These are phyloP conservation scores for Candida pseudoviswanathii DNA, from an alignment of 1,139 yeast species.

Conservation along the genomic window DNA sequence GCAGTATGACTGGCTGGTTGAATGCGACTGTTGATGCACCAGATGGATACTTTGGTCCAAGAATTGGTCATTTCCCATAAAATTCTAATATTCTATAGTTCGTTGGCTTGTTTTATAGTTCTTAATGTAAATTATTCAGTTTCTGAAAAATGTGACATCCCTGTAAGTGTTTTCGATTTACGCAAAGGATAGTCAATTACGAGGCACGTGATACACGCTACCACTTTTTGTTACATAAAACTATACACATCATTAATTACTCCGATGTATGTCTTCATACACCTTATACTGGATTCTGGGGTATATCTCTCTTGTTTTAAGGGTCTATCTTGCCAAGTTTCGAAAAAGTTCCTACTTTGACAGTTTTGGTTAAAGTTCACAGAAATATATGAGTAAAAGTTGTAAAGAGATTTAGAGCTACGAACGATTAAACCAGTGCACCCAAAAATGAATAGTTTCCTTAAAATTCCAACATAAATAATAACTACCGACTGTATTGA, in stretches of 20 bases:
- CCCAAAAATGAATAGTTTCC: neutral
- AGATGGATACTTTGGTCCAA: constrained; percentile 4
- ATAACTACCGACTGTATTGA: too few species aligned
- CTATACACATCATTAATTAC: too few species aligned
- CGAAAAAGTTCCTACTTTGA: neutral
- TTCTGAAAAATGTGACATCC: neutral
- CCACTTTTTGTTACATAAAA: too few species aligned
- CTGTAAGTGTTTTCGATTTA: neutral
- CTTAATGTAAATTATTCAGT: neutral
- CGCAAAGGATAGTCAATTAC: too few species aligned
- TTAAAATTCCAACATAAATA: neutral
- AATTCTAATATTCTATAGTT: neutral
- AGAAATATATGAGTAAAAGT: neutral
- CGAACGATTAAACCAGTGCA: too few species aligned
- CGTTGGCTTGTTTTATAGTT: neutral
- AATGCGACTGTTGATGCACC: constrained; percentile 4
- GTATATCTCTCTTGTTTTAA: neutral
- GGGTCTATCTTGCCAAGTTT: neutral
- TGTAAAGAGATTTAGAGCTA: neutral
- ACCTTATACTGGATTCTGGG: too few species aligned
- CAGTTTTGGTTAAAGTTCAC: neutral
- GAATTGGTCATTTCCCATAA: constrained; percentile 5
- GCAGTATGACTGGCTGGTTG: constrained; percentile 1
- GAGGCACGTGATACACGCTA: too few species aligned
- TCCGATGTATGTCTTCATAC: neutral